Base-by-base conservation (phyloP, 2,329 filamentous ascomycete genomes). In the Rhinocladiella mackenziei region DNA sequence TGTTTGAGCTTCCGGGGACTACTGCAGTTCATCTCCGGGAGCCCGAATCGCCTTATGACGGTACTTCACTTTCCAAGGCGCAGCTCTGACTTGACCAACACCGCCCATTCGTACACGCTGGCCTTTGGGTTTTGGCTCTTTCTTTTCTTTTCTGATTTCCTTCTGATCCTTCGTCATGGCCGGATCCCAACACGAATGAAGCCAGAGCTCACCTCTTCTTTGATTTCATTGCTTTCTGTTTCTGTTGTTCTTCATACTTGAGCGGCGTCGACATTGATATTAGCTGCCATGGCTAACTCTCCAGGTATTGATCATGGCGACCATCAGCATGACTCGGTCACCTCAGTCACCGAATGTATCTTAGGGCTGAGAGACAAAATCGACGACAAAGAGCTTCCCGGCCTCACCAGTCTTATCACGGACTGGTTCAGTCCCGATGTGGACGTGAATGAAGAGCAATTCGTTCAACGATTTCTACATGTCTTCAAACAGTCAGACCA, bases 311-410 rank as follows among this genome's bases (percentile, higher is more conserved):
- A 42, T 18, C 50, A 50, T 38, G 46, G 45, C 28, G 20, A 42
- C 20, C 42, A 50, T 13, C 29, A 39, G 13, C 43, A 53, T 33
- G 39, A 53, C 18, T 44, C 46, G 8, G 10, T 37, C 22, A 40
- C 45, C 15, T 50, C 50, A n/a, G 46, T 53, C 26, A 53, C 46
- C 19, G 50, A 53, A 9, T 50, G 50, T 28, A 50, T 53, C 23
- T 29, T 53, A 25, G 50, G 43, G 3, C 28, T 53, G 30, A 49
- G 26, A 28, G 15, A 43, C 11, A 49, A 50, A n/a, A 35, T 49
- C 11, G 40, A 53, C 22, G 30, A 34, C 20, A 44, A 50, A 4
- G 40, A 47, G 22, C 50, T 53, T 13, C 50, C 50, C 19, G 50
- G 50, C 13, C 40, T 53, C 30, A 20, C 22, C 3, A 30, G 28